Percentiles rank a stretch among this genome's conserved stretches.
Evolutionary conservation across 1,139 yeast species (phyloP).

Genomic region (Candida neerlandica): DNA sequence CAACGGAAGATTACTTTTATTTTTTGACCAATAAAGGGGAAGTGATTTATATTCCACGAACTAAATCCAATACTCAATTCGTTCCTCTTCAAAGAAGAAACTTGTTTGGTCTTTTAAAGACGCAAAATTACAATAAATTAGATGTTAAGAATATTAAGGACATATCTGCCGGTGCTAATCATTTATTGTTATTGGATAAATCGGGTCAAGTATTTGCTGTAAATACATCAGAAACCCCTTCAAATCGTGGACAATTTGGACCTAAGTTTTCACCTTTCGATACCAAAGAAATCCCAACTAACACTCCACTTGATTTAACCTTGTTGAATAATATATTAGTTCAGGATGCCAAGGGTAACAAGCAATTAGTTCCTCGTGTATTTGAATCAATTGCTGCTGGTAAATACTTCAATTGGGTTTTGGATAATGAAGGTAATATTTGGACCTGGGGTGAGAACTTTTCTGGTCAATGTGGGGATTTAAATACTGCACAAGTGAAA

Average conservation of each 20-base stretch:
- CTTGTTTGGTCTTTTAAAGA: slow-evolving; percentile 26
- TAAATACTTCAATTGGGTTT: slow-evolving; percentile 66
- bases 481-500: slow-evolving; percentile 59
- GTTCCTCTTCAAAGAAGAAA: slow-evolving; percentile 22
- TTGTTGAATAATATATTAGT: slow-evolving; percentile 39
- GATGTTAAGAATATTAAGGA: slow-evolving; percentile 45
- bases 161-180: slow-evolving; percentile 64
- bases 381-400: slow-evolving; percentile 74
- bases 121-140: slow-evolving; percentile 18
- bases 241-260: slow-evolving; percentile 80
- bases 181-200: slow-evolving; percentile 62
- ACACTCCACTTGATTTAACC: slow-evolving; percentile 36
- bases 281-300: slow-evolving; percentile 24
- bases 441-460: slow-evolving; percentile 87
- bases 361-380: slow-evolving; percentile 37
- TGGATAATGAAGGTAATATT: slow-evolving; percentile 62
- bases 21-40: slow-evolving; percentile 58
- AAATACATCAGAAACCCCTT: slow-evolving; percentile 50
- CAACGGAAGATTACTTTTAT: slow-evolving; percentile 61
- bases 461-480: slow-evolving; percentile 81
- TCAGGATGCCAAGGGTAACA: slow-evolving; percentile 25
- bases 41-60: slow-evolving; percentile 52
- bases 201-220: slow-evolving; percentile 68
- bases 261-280: slow-evolving; percentile 70
- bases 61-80: slow-evolving; percentile 21